A percentile compares a stretch with the other conserved stretches of the same genome.
These are phyloP conservation scores for Penicillium bovifimosum DNA, from an alignment of 495 filamentous ascomycete species.

Conservation along the genomic window DNA sequence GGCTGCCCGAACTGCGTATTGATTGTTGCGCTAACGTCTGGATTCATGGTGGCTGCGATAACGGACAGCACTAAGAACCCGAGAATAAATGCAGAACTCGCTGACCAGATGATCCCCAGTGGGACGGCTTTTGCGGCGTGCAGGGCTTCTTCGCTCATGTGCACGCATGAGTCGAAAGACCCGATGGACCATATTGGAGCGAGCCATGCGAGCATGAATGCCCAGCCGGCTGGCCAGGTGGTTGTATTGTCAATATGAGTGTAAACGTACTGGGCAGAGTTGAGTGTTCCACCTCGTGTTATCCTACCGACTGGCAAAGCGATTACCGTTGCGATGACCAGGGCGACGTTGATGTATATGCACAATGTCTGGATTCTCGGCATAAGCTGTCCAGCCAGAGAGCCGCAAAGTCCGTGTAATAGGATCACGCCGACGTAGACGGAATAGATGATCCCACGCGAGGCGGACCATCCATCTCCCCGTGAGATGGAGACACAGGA, in stretches of 20 bases:
- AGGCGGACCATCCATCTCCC: conserved; percentile 56
- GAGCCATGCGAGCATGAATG: conserved; percentile 62
- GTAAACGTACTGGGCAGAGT: conserved; percentile 36
- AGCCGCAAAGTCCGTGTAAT: conserved; percentile 51
- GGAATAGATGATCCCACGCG: conserved; percentile 54
- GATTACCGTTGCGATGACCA: conserved; percentile 61
- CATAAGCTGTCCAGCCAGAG: conserved; percentile 52
- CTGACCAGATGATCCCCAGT: conserved; percentile 49
- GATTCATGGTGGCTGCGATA: conserved; percentile 39
- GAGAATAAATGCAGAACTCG: conserved; percentile 33
- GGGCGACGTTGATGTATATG: conserved; percentile 55
- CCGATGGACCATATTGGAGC: conserved; percentile 64
- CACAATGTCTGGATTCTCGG: conserved; percentile 59
- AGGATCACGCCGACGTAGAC: conserved; percentile 56
- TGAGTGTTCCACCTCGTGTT: conserved; percentile 25
- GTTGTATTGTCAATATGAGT: conserved; percentile 48
- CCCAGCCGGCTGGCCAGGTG: conserved; percentile 55
- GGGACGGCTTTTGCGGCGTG: conserved; percentile 59
- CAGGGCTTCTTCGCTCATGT: conserved; percentile 59
- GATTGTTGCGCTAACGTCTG: conserved; percentile 22
- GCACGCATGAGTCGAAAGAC: conserved; percentile 47
- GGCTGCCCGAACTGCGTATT: conserved; percentile 37
- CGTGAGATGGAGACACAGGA: conserved; percentile 54
- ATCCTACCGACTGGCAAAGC: conserved; percentile 57
- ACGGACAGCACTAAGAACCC: conserved; percentile 51